phyloP scores from a whole-genome alignment of 108 stramenopile species.

The Skeletonema costatum region DNA sequence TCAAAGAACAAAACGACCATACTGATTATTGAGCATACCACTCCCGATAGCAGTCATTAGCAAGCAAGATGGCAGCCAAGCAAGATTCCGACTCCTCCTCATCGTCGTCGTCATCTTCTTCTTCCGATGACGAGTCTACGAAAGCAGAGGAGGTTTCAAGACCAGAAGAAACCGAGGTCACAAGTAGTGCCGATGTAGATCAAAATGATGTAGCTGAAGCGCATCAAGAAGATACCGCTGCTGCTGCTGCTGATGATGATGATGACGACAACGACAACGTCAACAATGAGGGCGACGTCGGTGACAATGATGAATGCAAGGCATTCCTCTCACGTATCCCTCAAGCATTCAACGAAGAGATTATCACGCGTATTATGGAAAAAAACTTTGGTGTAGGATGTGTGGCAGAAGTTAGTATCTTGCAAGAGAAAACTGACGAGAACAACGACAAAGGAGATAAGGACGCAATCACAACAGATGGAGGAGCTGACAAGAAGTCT shows the following conservation, averaged over 20 bases:
- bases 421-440: constrained; percentile 27
- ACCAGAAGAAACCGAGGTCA: not conserved
- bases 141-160: not conserved
- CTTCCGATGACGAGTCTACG: not conserved
- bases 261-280: not conserved
- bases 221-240: not conserved
- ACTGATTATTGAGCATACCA: too few relatives aligned
- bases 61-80: not conserved
- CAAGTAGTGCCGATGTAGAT: not conserved
- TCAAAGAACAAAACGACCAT: too few relatives aligned
- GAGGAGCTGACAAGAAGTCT: constrained; percentile 8
- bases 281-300: not conserved
- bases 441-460: constrained; percentile 12
- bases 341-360: constrained; percentile 59
- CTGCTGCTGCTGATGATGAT: not conserved
- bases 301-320: constrained; percentile 45
- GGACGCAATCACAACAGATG: not conserved
- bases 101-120: constrained; percentile 15
- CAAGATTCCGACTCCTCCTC: constrained; percentile 2
- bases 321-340: constrained; percentile 77
- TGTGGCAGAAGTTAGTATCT: constrained; percentile 50
- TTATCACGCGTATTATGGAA: constrained; percentile 51
- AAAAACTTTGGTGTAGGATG: constrained; percentile 49
- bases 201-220: not conserved
- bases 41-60: too few relatives aligned